Evolutionary conservation across 2,329 filamentous ascomycete species (phyloP).

Genomic region (Microsporum audouinii): DNA sequence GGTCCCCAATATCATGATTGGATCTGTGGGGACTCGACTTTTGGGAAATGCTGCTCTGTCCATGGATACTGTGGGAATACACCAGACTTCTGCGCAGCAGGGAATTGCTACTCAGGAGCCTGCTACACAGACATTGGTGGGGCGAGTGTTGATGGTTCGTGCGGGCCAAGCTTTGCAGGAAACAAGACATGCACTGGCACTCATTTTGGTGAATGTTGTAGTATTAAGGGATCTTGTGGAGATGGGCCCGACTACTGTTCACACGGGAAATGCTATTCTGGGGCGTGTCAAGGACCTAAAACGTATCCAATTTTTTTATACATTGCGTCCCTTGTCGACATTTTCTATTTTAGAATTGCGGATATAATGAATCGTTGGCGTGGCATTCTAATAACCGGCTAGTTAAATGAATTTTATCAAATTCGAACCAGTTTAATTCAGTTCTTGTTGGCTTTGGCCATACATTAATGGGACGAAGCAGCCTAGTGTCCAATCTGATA

Average conservation of each 20-base stretch:
- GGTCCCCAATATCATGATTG: not conserved
- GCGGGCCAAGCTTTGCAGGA: slow-evolving; percentile 11
- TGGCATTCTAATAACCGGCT: not conserved
- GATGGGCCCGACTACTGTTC: slow-evolving; percentile 17
- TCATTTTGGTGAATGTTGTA: slow-evolving; percentile 13
- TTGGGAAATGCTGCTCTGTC: slow-evolving; percentile 13
- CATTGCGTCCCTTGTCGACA: not conserved
- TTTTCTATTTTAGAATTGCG: not conserved
- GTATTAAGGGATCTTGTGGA: slow-evolving; percentile 15
- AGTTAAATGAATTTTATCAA: not conserved
- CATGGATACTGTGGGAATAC: slow-evolving; percentile 11
- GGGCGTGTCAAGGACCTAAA: slow-evolving; percentile 1
- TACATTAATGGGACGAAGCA: no score
- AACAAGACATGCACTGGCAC: slow-evolving; percentile 12
- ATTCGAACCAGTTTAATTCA: not conserved
- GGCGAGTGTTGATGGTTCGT: slow-evolving; percentile 11
- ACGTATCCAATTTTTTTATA: not conserved
- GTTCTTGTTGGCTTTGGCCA: no score
- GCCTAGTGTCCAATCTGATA: no score
- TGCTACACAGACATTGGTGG: slow-evolving; percentile 7
- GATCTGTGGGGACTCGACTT: slow-evolving; percentile 11
- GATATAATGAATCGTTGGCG: not conserved
- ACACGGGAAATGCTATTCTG: slow-evolving; percentile 18
- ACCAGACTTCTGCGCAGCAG: not conserved
- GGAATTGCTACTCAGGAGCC: slow-evolving; percentile 12